phyloP scores from a whole-genome alignment of 768 basidiomycete genomes.

The Glaciozyma antarctica region DNA sequence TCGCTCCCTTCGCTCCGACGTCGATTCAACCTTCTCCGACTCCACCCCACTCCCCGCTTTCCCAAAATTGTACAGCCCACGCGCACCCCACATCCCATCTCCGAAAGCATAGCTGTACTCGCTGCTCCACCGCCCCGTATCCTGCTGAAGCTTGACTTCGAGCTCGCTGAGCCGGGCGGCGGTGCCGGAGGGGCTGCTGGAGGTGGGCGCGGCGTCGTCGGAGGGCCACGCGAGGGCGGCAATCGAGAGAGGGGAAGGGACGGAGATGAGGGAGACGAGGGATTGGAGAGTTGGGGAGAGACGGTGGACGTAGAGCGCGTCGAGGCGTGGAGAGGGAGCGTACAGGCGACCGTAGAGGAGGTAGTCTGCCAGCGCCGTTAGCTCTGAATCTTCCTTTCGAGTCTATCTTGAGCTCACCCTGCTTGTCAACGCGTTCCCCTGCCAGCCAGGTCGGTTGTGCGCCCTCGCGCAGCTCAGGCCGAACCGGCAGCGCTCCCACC shows the following conservation, averaged over 20 bases:
- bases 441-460: conserved; percentile 54
- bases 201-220: conserved; percentile 39
- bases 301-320: conserved; percentile 78
- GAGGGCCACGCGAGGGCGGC: conserved; percentile 21
- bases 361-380: conserved; percentile 54
- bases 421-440: conserved; percentile 64
- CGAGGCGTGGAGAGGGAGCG: conserved; percentile 75
- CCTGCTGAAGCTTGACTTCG: conserved; percentile 81
- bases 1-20: conserved; percentile 18
- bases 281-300: conserved; percentile 68
- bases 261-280: conserved; percentile 75
- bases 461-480: conserved; percentile 67
- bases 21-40: background rate
- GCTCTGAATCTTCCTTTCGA: background rate
- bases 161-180: conserved; percentile 44
- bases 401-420: conserved; percentile 50
- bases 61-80: conserved; percentile 86
- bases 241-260: conserved; percentile 37
- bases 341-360: conserved; percentile 86
- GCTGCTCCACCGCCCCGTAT: conserved; percentile 81
- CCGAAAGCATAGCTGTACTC: conserved; percentile 93
- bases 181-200: conserved; percentile 44
- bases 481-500: conserved; percentile 68
- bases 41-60: background rate
- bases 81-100: conserved; percentile 84